Conservation (phyloP, 1,139 yeast species). For the Pichia kudriavzevii region DNA sequence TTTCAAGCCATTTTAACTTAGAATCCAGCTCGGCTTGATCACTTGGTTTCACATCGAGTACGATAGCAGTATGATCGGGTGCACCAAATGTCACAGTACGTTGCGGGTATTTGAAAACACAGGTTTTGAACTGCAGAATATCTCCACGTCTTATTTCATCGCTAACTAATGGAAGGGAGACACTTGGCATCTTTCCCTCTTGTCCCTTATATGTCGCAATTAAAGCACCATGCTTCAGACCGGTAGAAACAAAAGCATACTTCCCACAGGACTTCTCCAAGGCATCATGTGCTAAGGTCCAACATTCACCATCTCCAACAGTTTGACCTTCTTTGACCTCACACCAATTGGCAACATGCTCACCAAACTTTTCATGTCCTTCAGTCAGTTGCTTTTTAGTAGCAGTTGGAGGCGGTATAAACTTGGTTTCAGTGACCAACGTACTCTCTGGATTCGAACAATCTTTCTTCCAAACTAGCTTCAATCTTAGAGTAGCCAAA, state of each 20-base stretch:
- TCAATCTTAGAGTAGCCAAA: slow-evolving; percentile 40
- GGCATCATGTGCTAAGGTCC: slow-evolving; percentile 69
- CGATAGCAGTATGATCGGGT: slow-evolving; percentile 66
- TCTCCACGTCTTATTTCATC: slow-evolving; percentile 39
- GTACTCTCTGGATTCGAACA: slow-evolving; percentile 23
- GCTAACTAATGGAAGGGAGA: slow-evolving; percentile 18
- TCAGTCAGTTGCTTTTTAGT: slow-evolving; percentile 33
- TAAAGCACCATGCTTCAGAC: slow-evolving; percentile 52
- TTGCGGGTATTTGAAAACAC: slow-evolving; percentile 34
- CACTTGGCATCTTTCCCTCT: slow-evolving; percentile 22
- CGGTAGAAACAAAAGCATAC: slow-evolving; percentile 52
- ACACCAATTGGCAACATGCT: slow-evolving; percentile 57
- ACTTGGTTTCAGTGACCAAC: slow-evolving; percentile 31
- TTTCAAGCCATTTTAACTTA: slow-evolving; percentile 25
- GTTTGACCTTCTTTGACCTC: slow-evolving; percentile 46
- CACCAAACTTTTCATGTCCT: slow-evolving; percentile 40
- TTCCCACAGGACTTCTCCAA: slow-evolving; percentile 53
- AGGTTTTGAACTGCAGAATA: slow-evolving; percentile 37
- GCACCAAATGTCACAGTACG: slow-evolving; percentile 38
- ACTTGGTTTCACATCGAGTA: slow-evolving; percentile 28
- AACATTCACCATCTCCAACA: slow-evolving; percentile 71
- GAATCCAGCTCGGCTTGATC: slow-evolving; percentile 24
- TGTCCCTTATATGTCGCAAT: slow-evolving; percentile 32
- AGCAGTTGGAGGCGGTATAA: slow-evolving; percentile 44
- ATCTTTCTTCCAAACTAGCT: slow-evolving; percentile 39